phyloP scores from a whole-genome alignment of 139 green algal genomes.

The Ettlia oleoabundans region DNA sequence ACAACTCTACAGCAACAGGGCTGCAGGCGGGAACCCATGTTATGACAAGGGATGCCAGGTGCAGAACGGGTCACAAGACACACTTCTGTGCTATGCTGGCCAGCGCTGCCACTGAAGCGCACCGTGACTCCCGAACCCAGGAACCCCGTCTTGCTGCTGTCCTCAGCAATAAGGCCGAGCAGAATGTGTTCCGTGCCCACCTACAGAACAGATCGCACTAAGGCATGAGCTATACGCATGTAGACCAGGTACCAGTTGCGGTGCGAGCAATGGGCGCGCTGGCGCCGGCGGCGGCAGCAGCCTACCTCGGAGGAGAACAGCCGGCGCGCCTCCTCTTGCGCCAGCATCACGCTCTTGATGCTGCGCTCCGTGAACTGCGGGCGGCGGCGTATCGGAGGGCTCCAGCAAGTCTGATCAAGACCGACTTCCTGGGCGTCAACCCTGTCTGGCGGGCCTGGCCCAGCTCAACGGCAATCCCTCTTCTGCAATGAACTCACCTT shows the following conservation, averaged over 20 bases:
- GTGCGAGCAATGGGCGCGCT: not conserved
- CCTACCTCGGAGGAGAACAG: constrained; percentile 67
- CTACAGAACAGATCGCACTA: constrained; percentile 47
- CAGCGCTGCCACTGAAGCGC: constrained; percentile 23
- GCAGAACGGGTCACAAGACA: no score
- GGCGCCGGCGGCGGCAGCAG: not conserved
- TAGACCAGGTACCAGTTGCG: not conserved
- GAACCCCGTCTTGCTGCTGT: constrained; percentile 69
- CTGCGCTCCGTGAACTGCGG: constrained; percentile 84
- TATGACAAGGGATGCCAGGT: no score
- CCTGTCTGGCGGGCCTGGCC: not conserved
- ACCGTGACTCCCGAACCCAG: constrained; percentile 74
- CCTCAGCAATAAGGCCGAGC: constrained; percentile 88
- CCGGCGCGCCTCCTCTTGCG: constrained; percentile 75
- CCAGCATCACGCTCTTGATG: constrained; percentile 88
- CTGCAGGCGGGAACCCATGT: no score
- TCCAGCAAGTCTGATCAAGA: not conserved
- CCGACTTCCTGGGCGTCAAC: not conserved
- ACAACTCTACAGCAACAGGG: no score
- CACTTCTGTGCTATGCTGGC: not conserved
- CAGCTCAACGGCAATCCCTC: not conserved
- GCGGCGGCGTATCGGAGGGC: not conserved
- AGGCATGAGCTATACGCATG: not conserved
- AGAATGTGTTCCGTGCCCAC: constrained; percentile 87
- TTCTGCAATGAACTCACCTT: not conserved